Base-by-base conservation (phyloP, 1,284 basidiomycete species). In the Cryptococcus sp. region DNA sequence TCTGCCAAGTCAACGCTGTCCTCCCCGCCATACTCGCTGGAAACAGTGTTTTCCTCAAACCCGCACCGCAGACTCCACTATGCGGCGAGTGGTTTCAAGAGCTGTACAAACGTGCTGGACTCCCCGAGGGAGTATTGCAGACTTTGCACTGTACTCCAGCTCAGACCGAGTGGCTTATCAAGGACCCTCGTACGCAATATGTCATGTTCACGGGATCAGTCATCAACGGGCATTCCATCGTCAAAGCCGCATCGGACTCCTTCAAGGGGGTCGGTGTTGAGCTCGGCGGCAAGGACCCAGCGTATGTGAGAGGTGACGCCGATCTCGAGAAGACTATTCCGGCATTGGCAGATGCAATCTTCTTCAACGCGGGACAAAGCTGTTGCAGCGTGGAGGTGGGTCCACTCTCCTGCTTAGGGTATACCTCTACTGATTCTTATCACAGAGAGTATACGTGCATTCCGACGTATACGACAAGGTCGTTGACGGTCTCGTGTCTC, bases 321-420 rank as follows among this genome's bases (percentile, higher is more conserved):
- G 85, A 94, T 75, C 69, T 93, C 1, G 83, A 85, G 22, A 93
- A 89, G 69, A 88, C 90, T 0, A 86, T 85, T 3, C 82, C 83
- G 3, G 88, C 93, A 71, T 83, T 94, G 17, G 91, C 91, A 1
- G 92, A 94, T 76, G 92, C 90, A 83, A 88, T 89, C 20, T 86
- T 92, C 78, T 95, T 91, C 82, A 94, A 94, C 75, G 90, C 91
- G 6, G 92, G 92, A 0, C 92, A 94, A 81, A 93, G 55, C 88
- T 88, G 59, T 7, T 81, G 69, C 41, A 38, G 20, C n/a, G 55
- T 57, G 13, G 55, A 57, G 46, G 55, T 57, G 3, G 16, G 55
- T 40, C 4, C 15, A 5, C 30, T 22, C 11, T 15, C 16, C 15
- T 43, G 11, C 49, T 30, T n/a, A 6, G 19, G n/a, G 16, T 91